phyloP scores from a whole-genome alignment of 371 early-diverging fungal genomes.

The Mucor circinelloides region DNA sequence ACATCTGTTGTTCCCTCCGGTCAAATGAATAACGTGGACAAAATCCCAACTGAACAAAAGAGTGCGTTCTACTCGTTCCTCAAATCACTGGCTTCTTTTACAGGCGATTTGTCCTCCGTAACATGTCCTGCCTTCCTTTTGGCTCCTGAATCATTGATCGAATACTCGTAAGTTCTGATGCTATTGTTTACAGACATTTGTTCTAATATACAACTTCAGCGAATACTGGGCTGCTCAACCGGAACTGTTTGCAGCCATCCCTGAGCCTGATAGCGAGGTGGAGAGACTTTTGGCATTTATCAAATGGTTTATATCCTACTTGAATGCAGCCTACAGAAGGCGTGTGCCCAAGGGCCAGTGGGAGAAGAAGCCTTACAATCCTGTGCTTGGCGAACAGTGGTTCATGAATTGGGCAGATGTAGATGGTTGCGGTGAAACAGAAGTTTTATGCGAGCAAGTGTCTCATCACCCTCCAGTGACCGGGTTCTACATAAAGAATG shows the following conservation, averaged over 20 bases:
- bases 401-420: conserved; percentile 70
- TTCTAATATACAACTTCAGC: conserved; percentile 30
- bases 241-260: conserved; percentile 67
- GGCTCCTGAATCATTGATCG: conserved; percentile 71
- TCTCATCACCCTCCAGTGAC: conserved; percentile 80
- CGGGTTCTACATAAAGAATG: conserved; percentile 66
- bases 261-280: conserved; percentile 55
- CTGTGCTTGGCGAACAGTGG: conserved; percentile 82
- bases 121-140: conserved; percentile 78
- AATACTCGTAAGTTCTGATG: conserved; percentile 66
- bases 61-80: conserved; percentile 70
- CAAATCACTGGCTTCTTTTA: conserved; percentile 67
- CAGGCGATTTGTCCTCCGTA: conserved; percentile 75
- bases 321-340: conserved; percentile 67
- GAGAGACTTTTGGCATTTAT: conserved; percentile 70
- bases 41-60: conserved; percentile 64
- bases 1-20: conserved; percentile 5
- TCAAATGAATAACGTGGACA: conserved; percentile 45
- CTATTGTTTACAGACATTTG: background rate
- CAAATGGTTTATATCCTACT: conserved; percentile 77
- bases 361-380: conserved; percentile 87
- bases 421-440: conserved; percentile 62
- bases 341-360: conserved; percentile 52
- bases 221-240: conserved; percentile 77
- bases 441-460: conserved; percentile 72